Percentiles rank a stretch among this genome's conserved stretches.
Evolutionary conservation across 129 eudicot genomes (phyloP).

Genomic region (Chrysanthemum lavandulifolium): DNA sequence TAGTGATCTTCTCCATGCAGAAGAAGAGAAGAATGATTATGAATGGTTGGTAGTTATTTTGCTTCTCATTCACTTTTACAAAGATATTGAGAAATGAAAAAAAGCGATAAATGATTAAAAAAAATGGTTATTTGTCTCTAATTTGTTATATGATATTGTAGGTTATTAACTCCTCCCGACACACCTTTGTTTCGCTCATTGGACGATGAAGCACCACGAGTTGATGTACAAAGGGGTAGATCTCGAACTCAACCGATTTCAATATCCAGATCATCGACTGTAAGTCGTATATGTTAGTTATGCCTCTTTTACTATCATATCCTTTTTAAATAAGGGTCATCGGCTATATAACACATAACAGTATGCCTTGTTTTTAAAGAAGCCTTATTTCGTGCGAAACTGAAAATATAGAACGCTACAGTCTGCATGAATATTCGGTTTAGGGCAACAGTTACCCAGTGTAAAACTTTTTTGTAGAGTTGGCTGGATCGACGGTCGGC

Average conservation of each 20-base stretch:
- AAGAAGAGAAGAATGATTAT: constrained; percentile 85
- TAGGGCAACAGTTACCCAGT: no score
- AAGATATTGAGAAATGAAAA: not conserved
- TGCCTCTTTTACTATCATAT: not conserved
- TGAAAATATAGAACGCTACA: no score
- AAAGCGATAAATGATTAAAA: not conserved
- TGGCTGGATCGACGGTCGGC: no score
- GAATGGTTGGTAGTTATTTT: constrained; percentile 69
- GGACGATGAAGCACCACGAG: constrained; percentile 75
- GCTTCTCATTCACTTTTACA: constrained; percentile 1
- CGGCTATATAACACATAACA: no score
- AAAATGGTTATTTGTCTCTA: not conserved
- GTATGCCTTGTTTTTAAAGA: no score
- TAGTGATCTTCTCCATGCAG: constrained; percentile 78
- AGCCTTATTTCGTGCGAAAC: no score
- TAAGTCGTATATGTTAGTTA: constrained; percentile 33
- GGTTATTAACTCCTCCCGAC: constrained; percentile 98
- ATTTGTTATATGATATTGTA: constrained; percentile 23
- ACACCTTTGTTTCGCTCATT: constrained; percentile 88
- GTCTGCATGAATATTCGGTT: no score
- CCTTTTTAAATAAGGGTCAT: no score
- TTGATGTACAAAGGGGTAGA: constrained; percentile 68
- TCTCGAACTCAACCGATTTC: constrained; percentile 79
- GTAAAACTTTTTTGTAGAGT: no score
- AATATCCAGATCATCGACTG: constrained; percentile 87